Evolutionary conservation across 768 basidiomycete species (phyloP).

Genomic region (Neoboletus brunneissimus): DNA sequence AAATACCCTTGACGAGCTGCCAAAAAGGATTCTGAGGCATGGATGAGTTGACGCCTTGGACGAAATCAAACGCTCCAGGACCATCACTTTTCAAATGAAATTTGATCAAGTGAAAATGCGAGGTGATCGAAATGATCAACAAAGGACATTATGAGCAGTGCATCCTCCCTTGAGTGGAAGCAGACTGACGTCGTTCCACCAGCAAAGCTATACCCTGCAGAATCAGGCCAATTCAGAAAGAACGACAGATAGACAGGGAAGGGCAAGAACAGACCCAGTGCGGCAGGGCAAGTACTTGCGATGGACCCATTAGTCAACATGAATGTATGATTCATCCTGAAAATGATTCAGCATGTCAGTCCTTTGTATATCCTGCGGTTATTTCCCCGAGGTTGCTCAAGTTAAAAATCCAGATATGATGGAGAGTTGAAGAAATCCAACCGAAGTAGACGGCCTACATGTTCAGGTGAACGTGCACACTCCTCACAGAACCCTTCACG

Average conservation of each 20-base stretch:
- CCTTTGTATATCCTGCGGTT: not conserved
- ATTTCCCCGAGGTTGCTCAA: not conserved
- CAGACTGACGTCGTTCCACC: slow-evolving; percentile 73
- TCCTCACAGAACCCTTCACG: slow-evolving; percentile 60
- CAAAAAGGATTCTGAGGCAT: slow-evolving; percentile 72
- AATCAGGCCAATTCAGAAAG: not conserved
- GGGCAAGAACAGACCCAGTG: slow-evolving; percentile 56
- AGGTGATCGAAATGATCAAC: not conserved
- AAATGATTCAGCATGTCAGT: not conserved
- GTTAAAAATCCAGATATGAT: not conserved
- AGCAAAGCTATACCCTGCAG: slow-evolving; percentile 67
- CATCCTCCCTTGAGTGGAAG: not conserved
- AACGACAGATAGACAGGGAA: slow-evolving; percentile 3
- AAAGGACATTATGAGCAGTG: not conserved
- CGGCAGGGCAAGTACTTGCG: slow-evolving; percentile 74
- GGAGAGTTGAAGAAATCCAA: not conserved
- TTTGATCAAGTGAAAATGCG: not conserved
- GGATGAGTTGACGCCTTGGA: slow-evolving; percentile 69
- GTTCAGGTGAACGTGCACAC: slow-evolving; percentile 66
- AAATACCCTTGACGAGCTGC: slow-evolving; percentile 66
- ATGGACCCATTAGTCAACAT: slow-evolving; percentile 61
- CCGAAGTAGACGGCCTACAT: slow-evolving; percentile 48
- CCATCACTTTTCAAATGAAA: slow-evolving; percentile 46
- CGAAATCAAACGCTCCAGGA: slow-evolving; percentile 75
- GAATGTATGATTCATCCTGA: slow-evolving; percentile 64